Evolutionary conservation across 441 rosid species (phyloP).

Genomic region (Codiaeum variegatum): DNA sequence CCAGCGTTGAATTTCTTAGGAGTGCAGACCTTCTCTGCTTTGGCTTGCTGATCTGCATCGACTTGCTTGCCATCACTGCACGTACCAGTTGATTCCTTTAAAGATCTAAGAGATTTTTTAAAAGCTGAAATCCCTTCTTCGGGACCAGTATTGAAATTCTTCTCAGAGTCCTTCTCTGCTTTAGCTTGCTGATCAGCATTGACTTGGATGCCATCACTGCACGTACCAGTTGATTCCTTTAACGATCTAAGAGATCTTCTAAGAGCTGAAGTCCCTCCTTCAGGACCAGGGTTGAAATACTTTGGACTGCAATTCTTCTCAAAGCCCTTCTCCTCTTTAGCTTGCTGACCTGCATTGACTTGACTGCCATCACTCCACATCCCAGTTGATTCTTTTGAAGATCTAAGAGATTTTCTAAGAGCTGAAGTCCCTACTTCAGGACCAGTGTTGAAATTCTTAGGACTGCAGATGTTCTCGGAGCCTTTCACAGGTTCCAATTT

Average conservation of each 20-base stretch:
- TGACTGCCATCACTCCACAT: not conserved
- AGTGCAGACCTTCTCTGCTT: slow-evolving; percentile 18
- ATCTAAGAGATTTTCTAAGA: slow-evolving; percentile 24
- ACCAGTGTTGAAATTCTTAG: slow-evolving; percentile 29
- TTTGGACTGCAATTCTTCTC: slow-evolving; percentile 26
- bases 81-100: slow-evolving; percentile 11
- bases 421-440: slow-evolving; percentile 19
- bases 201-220: slow-evolving; percentile 3
- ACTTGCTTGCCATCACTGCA: slow-evolving; percentile 2
- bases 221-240: slow-evolving; percentile 10
- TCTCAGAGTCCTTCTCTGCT: slow-evolving; percentile 21
- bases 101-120: slow-evolving; percentile 28
- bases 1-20: slow-evolving; percentile 29
- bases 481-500: slow-evolving; percentile 19
- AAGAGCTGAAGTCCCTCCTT: slow-evolving; percentile 13
- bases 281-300: slow-evolving; percentile 25
- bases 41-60: slow-evolving; percentile 9
- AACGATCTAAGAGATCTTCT: slow-evolving; percentile 29
- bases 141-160: slow-evolving; percentile 21
- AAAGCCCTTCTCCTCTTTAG: slow-evolving; percentile 5
- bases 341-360: slow-evolving; percentile 13
- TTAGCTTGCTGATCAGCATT: slow-evolving; percentile 6
- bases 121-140: slow-evolving; percentile 14
- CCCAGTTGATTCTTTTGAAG: slow-evolving; percentile 17
- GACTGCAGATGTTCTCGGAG: slow-evolving; percentile 21